phyloP scores from a whole-genome alignment of 257 asterid genomes.

The Vinca minor region DNA sequence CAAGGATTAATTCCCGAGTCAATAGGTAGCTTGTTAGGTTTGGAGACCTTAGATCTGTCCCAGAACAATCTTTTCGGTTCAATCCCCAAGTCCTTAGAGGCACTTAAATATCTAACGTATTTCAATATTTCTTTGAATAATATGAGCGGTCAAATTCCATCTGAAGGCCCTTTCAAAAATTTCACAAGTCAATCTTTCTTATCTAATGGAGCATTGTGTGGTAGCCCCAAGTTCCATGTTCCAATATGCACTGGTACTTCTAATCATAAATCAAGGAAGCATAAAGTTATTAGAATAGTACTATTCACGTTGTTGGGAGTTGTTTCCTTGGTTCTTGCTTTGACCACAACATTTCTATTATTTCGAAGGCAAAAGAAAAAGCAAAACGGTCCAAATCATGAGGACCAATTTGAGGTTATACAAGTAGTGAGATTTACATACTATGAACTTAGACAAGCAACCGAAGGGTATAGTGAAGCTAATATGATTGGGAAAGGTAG shows the following conservation, averaged over 20 bases:
- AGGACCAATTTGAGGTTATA: not conserved
- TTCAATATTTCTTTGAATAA: not conserved
- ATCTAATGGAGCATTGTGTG: not conserved
- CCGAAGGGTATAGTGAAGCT: not conserved
- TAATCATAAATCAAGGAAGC: not conserved
- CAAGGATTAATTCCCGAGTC: not conserved
- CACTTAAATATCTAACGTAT: not conserved
- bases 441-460: not conserved
- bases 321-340: not conserved
- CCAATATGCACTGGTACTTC: not conserved
- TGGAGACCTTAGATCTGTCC: not conserved
- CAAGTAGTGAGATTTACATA: not conserved
- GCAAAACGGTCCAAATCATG: not conserved
- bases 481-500: not conserved
- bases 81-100: not conserved
- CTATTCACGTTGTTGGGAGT: not conserved
- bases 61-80: conserved; percentile 1
- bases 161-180: not conserved
- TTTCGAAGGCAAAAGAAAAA: not conserved
- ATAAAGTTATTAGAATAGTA: not conserved
- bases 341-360: not conserved
- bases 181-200: not conserved
- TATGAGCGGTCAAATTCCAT: not conserved
- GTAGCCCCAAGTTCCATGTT: not conserved
- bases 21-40: not conserved